These are phyloP conservation scores for Colletotrichum sojae DNA, from an alignment of 2,329 filamentous ascomycete species.

Conservation along the genomic window DNA sequence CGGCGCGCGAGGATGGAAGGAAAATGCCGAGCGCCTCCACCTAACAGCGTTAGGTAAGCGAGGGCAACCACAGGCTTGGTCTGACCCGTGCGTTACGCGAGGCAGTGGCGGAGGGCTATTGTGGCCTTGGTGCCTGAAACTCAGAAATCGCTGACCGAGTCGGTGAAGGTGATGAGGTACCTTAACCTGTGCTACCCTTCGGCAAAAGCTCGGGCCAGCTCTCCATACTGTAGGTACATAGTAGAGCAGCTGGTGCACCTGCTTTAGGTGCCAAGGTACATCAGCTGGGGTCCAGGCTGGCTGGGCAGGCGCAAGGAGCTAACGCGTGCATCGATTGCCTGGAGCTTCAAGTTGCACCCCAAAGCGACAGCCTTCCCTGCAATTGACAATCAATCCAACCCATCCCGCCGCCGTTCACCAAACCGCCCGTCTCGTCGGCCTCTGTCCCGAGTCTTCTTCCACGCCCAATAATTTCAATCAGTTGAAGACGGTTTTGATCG, in stretches of 20 bases:
- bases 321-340: conserved; percentile 45
- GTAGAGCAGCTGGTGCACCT: background rate
- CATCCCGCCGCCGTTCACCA: conserved; percentile 16
- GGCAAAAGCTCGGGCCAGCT: conserved; percentile 32
- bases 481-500: conserved; percentile 1
- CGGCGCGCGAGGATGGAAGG: conserved; percentile 40
- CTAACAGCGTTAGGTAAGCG: conserved; percentile 32
- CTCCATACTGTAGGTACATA: too few relatives aligned
- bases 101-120: background rate
- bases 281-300: conserved; percentile 34
- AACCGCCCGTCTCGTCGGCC: conserved; percentile 23
- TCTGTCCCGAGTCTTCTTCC: conserved; percentile 8
- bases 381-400: conserved; percentile 29
- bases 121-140: background rate
- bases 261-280: conserved; percentile 12
- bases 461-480: background rate
- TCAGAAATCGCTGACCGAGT: background rate
- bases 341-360: conserved; percentile 42
- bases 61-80: conserved; percentile 10
- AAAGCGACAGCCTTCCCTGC: conserved; percentile 38
- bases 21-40: conserved; percentile 40
- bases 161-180: background rate
- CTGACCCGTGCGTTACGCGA: background rate
- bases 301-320: conserved; percentile 37
- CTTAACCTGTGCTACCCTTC: background rate